A percentile compares a stretch with the other conserved stretches of the same genome.
Conservation (phyloP, 768 basidiomycete genomes). For the Tulasnella sp. region DNA sequence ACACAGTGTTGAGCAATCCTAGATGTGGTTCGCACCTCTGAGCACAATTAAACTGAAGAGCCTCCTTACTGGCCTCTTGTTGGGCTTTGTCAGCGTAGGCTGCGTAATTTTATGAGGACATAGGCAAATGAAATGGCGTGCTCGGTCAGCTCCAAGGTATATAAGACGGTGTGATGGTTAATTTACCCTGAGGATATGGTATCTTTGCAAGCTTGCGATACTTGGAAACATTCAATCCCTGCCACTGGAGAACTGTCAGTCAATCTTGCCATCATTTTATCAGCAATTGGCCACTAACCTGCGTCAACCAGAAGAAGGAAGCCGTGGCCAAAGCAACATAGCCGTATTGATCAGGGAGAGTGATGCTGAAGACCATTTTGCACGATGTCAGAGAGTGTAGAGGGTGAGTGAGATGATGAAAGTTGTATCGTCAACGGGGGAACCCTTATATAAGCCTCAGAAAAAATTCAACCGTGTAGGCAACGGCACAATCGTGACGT, state of each 20-base stretch:
- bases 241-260: not conserved
- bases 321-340: not conserved
- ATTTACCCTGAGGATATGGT: slow-evolving; percentile 7
- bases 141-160: not conserved
- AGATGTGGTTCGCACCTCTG: slow-evolving; percentile 4
- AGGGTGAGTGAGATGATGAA: slow-evolving; percentile 2
- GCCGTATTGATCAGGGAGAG: slow-evolving; percentile 8
- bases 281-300: not conserved
- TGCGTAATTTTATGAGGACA: not conserved
- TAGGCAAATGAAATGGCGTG: not conserved
- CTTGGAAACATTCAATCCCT: not conserved
- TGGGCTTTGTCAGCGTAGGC: slow-evolving; percentile 8
- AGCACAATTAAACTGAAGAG: slow-evolving; percentile 10
- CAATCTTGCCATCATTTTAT: not conserved
- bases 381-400: too few species aligned
- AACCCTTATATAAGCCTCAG: too few species aligned
- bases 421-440: too few species aligned
- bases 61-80: not conserved
- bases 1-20: not conserved
- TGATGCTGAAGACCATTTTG: too few species aligned
- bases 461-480: too few species aligned
- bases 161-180: not conserved
- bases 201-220: slow-evolving; percentile 2
- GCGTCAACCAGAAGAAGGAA: not conserved
- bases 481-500: too few species aligned